These are phyloP conservation scores for Pythium utonaiense DNA, from an alignment of 352 stramenopile species.

Conservation along the genomic window DNA sequence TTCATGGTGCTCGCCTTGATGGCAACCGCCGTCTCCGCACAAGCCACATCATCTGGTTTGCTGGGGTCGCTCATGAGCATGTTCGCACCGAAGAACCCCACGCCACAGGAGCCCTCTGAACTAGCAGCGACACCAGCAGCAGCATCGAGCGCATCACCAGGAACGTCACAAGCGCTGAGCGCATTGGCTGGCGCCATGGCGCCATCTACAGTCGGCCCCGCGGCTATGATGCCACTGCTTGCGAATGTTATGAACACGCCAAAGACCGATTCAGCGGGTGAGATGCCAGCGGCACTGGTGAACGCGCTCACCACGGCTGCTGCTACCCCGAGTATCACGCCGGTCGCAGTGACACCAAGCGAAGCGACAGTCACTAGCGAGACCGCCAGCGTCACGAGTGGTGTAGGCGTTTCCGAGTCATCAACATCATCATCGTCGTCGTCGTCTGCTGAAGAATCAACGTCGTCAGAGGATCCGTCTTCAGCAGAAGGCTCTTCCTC, in stretches of 20 bases:
- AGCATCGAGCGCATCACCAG: neutral
- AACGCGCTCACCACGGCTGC: neutral
- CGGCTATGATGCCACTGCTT: neutral
- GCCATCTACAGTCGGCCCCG: neutral
- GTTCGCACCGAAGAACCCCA: neutral
- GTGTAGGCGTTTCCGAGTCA: neutral
- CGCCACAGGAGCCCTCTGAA: neutral
- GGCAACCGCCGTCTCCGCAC: neutral
- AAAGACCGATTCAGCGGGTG: neutral
- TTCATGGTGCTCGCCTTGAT: neutral
- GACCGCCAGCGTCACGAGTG: neutral
- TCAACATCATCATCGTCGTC: neutral
- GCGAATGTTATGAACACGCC: neutral
- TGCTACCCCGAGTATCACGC: constrained; percentile 8
- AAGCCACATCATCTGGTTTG: neutral
- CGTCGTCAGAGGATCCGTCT: neutral
- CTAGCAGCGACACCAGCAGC: neutral
- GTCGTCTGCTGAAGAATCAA: neutral
- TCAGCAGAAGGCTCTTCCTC: neutral
- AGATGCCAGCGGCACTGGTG: neutral
- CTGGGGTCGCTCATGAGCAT: neutral
- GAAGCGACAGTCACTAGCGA: neutral
- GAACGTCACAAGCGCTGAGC: too few relatives aligned
- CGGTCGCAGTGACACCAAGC: neutral
- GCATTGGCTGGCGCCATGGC: neutral